These are phyloP conservation scores for Allomyces macrogynus DNA, from an alignment of 192 early-diverging fungal species.

Conservation along the genomic window DNA sequence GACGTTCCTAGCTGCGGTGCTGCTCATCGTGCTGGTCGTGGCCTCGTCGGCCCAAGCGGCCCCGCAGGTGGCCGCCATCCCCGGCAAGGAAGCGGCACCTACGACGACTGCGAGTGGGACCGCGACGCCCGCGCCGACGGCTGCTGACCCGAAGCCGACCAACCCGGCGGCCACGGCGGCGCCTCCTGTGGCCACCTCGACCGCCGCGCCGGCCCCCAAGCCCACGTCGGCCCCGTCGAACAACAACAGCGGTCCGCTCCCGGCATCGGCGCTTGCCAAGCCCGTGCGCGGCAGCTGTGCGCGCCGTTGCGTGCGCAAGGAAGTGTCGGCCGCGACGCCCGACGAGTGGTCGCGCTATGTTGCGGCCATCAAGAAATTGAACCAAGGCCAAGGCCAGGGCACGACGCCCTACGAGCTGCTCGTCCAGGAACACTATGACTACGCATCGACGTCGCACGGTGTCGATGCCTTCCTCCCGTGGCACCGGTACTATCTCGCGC, in stretches of 20 bases:
- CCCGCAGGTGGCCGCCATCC: too few relatives aligned
- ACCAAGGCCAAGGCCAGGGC: not conserved
- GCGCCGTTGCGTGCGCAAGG: not conserved
- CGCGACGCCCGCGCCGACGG: not conserved
- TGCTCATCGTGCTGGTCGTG: too few relatives aligned
- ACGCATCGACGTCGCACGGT: not conserved
- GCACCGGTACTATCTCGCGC: conserved; percentile 26
- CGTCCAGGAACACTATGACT: not conserved
- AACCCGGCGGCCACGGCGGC: not conserved
- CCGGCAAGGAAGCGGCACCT: too few relatives aligned
- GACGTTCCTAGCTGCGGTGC: too few relatives aligned
- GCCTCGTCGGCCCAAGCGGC: too few relatives aligned
- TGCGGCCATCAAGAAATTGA: not conserved
- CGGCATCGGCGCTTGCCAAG: not conserved
- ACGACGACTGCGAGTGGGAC: not conserved
- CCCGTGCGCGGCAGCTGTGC: not conserved
- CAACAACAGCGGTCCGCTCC: not conserved
- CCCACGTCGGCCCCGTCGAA: not conserved
- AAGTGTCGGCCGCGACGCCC: not conserved
- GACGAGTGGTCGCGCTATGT: not conserved
- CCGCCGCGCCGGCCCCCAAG: not conserved
- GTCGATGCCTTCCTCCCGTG: conserved; percentile 20
- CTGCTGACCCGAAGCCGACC: not conserved
- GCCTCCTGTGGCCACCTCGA: not conserved
- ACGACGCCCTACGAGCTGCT: not conserved